Evolutionary conservation across 257 asterid genomes (phyloP).

Genomic region (Przewalskia tangutica): DNA sequence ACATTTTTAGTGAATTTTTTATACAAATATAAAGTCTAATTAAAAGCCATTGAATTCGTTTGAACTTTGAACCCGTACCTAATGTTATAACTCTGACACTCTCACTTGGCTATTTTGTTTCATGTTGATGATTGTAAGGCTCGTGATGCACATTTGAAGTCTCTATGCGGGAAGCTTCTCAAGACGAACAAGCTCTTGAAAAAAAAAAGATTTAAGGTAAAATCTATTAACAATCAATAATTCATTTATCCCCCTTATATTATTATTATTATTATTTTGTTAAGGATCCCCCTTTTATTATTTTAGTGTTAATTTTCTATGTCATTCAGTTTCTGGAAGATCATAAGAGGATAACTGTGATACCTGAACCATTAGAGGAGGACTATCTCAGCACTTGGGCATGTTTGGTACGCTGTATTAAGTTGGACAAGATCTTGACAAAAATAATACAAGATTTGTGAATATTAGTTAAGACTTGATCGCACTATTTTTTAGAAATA

Average conservation of each 20-base stretch:
- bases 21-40: too few species aligned
- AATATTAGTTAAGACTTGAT: too few species aligned
- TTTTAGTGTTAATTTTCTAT: not conserved
- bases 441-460: too few species aligned
- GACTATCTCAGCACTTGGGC: constrained; percentile 6
- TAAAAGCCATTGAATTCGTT: too few species aligned
- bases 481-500: too few species aligned
- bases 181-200: not conserved
- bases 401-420: too few species aligned
- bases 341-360: not conserved
- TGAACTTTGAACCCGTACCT: too few species aligned
- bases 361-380: not conserved
- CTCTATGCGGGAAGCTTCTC: too few species aligned
- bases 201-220: not conserved
- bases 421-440: too few species aligned
- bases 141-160: not conserved
- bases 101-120: too few species aligned
- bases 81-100: too few species aligned
- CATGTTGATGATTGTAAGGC: not conserved
- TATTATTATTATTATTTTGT: not conserved
- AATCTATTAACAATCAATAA: not conserved
- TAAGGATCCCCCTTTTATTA: not conserved
- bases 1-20: too few species aligned
- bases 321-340: not conserved
- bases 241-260: not conserved